A percentile compares a stretch with the other conserved stretches of the same genome.
phyloP scores from a whole-genome alignment of 2,329 filamentous ascomycete genomes.

The Orbilia oligospora region DNA sequence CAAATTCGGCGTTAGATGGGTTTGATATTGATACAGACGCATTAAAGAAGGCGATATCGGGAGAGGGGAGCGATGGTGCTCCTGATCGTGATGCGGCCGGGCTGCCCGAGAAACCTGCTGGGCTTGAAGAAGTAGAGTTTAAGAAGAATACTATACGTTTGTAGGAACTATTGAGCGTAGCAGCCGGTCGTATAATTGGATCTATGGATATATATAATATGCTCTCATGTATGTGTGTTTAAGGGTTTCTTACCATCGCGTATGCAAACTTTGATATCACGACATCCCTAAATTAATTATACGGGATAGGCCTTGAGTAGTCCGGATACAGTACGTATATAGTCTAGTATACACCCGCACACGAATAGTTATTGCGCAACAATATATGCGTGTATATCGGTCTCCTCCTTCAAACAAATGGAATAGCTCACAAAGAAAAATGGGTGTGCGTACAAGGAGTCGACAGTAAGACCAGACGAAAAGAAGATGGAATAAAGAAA shows the following conservation, averaged over 20 bases:
- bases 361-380: neutral
- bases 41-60: neutral
- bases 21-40: neutral
- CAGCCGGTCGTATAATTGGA: too few species aligned
- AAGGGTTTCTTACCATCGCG: too few species aligned
- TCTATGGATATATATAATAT: too few species aligned
- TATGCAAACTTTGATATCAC: too few species aligned
- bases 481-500: conserved; percentile 2
- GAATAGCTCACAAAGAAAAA: neutral
- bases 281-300: too few species aligned
- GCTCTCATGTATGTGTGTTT: too few species aligned
- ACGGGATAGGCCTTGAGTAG: too few species aligned
- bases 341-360: too few species aligned
- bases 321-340: too few species aligned
- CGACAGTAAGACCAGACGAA: neutral
- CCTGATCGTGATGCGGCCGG: neutral
- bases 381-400: neutral
- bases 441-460: neutral
- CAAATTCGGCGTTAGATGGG: neutral
- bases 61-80: neutral
- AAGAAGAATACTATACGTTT: conserved; percentile 43
- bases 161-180: neutral
- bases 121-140: conserved; percentile 2
- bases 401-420: neutral
- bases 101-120: neutral